Evolutionary conservation across 768 basidiomycete genomes (phyloP), one percentile per base, ranked within the genome.

Genomic region (Clitopilus hobsonii): DNA sequence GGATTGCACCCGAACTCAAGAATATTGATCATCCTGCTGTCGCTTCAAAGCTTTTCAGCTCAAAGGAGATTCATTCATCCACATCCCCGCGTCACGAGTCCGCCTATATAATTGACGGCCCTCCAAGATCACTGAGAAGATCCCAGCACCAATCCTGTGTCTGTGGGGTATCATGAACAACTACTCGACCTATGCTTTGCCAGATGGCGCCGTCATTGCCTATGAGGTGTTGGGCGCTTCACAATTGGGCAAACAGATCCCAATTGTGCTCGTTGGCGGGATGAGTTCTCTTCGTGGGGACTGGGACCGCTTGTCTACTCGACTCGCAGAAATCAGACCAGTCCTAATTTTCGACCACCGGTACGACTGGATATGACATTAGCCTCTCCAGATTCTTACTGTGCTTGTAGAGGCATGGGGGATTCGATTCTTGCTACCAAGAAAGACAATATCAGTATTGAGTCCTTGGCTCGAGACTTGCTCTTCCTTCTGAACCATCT

Each of bases 401-500:
- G 1, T 26, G n/a, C 45, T 49, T 5, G 38, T 52, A 77, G 78
- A 55, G 79, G 79, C 2, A 78, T 80, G 60, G 78, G 79, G 20
- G 71, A 75, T 47, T 81, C 79, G 0, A 67, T 66, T 14, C 59
- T 73, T 27, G 66, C 68, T 5, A 56, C 56, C 11, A 61, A 61
- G 22, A 63, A 74, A 14, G 76, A 79, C 38, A 56, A 61, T 4
- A 67, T 80, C 22, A 73, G 75, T 6, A 71, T 80, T 10, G 76
- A 79, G 57, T 62, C 68, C n/a, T 64, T 79, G 55, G 77, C 79
- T 32, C 69, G 73, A 25, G 79, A 81, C 60, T 61, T 80, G 24
- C 59, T 74, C 7, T 61, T 60, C 32, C 66, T 80, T n/a, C 60
- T 80, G 10, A 52, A 62, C 22, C 62, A 65, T 51, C 56, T 80